Conservation (phyloP, 2,329 filamentous ascomycete species). For the Plenodomus tracheiphilus region DNA sequence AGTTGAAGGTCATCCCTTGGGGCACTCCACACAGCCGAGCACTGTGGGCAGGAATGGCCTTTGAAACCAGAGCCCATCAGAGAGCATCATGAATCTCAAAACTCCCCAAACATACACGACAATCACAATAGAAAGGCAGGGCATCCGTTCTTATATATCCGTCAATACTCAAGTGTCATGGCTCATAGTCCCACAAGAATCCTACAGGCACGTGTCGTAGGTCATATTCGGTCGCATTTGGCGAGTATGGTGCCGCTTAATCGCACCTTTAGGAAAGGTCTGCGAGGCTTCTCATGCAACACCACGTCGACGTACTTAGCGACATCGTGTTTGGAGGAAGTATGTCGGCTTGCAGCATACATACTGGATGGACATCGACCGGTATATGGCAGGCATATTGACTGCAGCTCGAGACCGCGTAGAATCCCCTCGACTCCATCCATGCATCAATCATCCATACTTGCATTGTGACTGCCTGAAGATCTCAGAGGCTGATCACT, state of each 20-base stretch:
- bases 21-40: not conserved
- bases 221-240: not conserved
- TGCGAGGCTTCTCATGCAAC: not conserved
- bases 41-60: not conserved
- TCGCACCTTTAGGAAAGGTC: slow-evolving; percentile 2
- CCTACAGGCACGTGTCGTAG: slow-evolving; percentile 1
- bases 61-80: not conserved
- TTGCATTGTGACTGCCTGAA: too few relatives aligned
- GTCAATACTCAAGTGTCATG: not conserved
- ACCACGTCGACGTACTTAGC: not conserved
- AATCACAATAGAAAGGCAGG: not conserved
- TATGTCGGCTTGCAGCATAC: too few relatives aligned
- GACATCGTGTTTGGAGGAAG: too few relatives aligned
- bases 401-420: too few relatives aligned
- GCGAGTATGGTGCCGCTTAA: slow-evolving; percentile 2
- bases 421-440: too few relatives aligned
- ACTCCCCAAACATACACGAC: not conserved
- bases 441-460: too few relatives aligned
- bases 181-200: not conserved
- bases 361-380: too few relatives aligned
- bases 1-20: not conserved
- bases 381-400: too few relatives aligned
- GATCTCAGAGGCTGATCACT: too few relatives aligned
- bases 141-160: not conserved
- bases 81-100: not conserved